Conservation (phyloP, 164 flowering plant species). For the Pachysandra terminalis region DNA sequence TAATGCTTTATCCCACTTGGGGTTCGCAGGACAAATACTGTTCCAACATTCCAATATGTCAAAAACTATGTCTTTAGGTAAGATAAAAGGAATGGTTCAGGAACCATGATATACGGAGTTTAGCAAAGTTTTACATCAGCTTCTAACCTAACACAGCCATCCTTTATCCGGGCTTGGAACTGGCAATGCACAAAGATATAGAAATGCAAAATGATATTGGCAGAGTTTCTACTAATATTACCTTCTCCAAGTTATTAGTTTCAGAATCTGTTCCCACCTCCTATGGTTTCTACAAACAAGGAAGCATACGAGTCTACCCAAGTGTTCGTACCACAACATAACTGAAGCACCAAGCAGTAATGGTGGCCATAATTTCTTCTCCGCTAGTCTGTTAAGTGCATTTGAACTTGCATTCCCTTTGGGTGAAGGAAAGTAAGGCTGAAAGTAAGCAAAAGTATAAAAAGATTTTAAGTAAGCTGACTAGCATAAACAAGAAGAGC, state of each 20-base stretch:
- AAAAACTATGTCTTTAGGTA: too few relatives aligned
- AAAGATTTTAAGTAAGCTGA: neutral
- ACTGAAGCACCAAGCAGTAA: conserved; percentile 57
- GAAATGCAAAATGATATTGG: neutral
- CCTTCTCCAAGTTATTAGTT: conserved; percentile 53
- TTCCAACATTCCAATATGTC: too few relatives aligned
- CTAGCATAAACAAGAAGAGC: neutral
- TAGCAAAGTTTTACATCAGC: too few relatives aligned
- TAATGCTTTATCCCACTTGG: too few relatives aligned
- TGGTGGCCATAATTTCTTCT: conserved; percentile 71
- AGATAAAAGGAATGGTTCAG: too few relatives aligned
- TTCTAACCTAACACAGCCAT: too few relatives aligned
- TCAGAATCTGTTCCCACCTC: conserved; percentile 62
- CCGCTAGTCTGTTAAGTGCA: conserved; percentile 47
- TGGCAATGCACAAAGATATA: too few relatives aligned
- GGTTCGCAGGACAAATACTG: too few relatives aligned
- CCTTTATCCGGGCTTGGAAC: too few relatives aligned
- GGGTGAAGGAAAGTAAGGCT: conserved; percentile 60
- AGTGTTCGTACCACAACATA: conserved; percentile 91
- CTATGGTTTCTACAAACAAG: conserved; percentile 63
- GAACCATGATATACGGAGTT: too few relatives aligned
- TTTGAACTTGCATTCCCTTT: conserved; percentile 34
- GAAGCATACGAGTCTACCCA: conserved; percentile 73
- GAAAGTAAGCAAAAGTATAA: conserved; percentile 5
- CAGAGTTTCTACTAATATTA: conserved; percentile 6